phyloP scores from a whole-genome alignment of 2,329 filamentous ascomycete genomes.

The Dactylellina sp. region DNA sequence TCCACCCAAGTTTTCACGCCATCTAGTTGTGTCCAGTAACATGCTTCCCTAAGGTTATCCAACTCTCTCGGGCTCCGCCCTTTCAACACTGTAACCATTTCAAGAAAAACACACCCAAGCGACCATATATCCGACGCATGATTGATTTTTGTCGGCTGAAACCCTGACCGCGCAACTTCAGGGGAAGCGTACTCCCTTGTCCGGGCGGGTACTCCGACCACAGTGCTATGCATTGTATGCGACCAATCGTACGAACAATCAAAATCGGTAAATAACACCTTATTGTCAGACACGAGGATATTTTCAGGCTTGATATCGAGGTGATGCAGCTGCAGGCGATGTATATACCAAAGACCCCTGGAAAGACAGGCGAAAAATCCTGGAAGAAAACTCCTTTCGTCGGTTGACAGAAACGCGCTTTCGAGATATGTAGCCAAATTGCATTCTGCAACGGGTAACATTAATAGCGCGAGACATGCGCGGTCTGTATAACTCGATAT shows the following conservation, averaged over 20 bases:
- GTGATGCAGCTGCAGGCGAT: constrained; percentile 56
- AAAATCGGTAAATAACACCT: constrained; percentile 59
- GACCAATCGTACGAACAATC: constrained; percentile 59
- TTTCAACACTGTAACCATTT: constrained; percentile 30
- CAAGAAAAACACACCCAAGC: constrained; percentile 30
- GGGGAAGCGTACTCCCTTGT: constrained; percentile 28
- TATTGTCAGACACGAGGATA: constrained; percentile 55
- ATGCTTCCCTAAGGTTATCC: constrained; percentile 40
- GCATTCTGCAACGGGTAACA: constrained; percentile 60
- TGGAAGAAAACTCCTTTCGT: constrained; percentile 53
- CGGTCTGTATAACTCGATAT: constrained; percentile 59
- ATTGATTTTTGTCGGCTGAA: constrained; percentile 19
- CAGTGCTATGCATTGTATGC: constrained; percentile 51
- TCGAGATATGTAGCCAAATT: constrained; percentile 57
- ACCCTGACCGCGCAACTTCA: constrained; percentile 28
- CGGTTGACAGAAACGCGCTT: neutral
- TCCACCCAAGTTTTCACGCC: neutral
- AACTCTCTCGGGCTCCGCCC: constrained; percentile 52
- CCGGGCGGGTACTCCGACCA: constrained; percentile 31
- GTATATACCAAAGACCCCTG: constrained; percentile 56
- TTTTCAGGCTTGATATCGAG: constrained; percentile 60
- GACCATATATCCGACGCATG: constrained; percentile 34
- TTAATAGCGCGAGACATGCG: constrained; percentile 58
- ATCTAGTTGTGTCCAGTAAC: constrained; percentile 4
- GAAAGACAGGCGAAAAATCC: constrained; percentile 60